Conservation (phyloP, 176 grass and related monocot species). For the Ampelocalamus luodianensis region DNA sequence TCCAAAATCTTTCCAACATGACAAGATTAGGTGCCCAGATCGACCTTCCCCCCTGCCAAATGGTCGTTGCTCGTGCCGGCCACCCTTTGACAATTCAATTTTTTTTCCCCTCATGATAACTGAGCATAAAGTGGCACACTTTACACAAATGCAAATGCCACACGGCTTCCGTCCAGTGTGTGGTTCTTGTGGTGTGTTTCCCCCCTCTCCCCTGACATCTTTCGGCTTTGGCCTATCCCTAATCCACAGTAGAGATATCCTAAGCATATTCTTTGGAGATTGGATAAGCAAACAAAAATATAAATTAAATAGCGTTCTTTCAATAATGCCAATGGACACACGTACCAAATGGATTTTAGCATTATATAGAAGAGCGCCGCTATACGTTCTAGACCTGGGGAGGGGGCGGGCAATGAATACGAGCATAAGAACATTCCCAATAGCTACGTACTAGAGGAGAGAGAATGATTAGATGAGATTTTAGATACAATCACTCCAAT, state of each 20-base stretch:
- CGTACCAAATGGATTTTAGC: neutral
- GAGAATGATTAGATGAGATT: too few relatives aligned
- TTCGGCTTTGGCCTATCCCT: conserved; percentile 7
- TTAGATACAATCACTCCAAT: too few relatives aligned
- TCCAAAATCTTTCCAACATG: conserved; percentile 36
- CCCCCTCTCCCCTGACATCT: neutral
- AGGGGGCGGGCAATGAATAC: too few relatives aligned
- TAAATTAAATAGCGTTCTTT: neutral
- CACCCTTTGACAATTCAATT: conserved; percentile 14
- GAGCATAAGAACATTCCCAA: too few relatives aligned
- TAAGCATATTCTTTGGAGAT: conserved; percentile 55
- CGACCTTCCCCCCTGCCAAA: neutral
- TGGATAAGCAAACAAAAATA: neutral
- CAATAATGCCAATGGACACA: conserved; percentile 28
- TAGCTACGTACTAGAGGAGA: too few relatives aligned
- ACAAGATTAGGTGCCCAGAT: conserved; percentile 32
- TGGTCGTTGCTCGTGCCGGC: neutral
- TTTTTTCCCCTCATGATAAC: neutral
- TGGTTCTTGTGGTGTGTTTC: neutral
- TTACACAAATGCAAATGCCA: conserved; percentile 39
- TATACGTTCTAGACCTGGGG: neutral
- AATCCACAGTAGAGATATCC: conserved; percentile 35
- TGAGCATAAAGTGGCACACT: conserved; percentile 27
- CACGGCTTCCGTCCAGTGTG: conserved; percentile 23
- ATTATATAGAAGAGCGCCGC: neutral